Conservation (phyloP, 306 rosid species). For the Malus fusca region DNA sequence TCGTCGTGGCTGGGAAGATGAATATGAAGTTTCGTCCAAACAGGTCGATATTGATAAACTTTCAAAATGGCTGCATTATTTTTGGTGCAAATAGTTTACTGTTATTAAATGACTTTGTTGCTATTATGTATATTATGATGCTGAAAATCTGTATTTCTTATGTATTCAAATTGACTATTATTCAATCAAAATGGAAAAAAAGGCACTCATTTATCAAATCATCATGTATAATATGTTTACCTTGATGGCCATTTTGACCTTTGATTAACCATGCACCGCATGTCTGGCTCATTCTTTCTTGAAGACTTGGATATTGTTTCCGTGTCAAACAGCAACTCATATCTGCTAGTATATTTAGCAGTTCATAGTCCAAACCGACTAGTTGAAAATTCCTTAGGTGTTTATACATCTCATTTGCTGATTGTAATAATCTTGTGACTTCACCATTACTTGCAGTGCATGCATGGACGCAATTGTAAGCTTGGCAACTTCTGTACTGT, state of each 20-base stretch:
- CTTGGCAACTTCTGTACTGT: slow-evolving; percentile 79
- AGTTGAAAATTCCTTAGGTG: background rate
- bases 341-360: background rate
- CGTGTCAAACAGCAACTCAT: background rate
- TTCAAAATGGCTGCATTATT: background rate
- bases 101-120: background rate
- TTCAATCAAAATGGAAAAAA: background rate
- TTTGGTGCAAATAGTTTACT: background rate
- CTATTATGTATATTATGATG: background rate
- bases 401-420: background rate
- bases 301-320: background rate
- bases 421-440: background rate
- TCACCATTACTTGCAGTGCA: slow-evolving; percentile 60
- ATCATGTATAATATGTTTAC: background rate
- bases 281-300: background rate
- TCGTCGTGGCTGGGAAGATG: slow-evolving; percentile 84
- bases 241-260: background rate
- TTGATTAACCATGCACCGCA: background rate
- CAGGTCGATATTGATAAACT: slow-evolving; percentile 43
- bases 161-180: background rate
- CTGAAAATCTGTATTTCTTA: background rate
- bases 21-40: slow-evolving; percentile 83
- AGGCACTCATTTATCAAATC: background rate
- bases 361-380: background rate
- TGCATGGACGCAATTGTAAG: slow-evolving; percentile 99